phyloP scores from a whole-genome alignment of 129 eudicot genomes.

The Artemisia argyi region DNA sequence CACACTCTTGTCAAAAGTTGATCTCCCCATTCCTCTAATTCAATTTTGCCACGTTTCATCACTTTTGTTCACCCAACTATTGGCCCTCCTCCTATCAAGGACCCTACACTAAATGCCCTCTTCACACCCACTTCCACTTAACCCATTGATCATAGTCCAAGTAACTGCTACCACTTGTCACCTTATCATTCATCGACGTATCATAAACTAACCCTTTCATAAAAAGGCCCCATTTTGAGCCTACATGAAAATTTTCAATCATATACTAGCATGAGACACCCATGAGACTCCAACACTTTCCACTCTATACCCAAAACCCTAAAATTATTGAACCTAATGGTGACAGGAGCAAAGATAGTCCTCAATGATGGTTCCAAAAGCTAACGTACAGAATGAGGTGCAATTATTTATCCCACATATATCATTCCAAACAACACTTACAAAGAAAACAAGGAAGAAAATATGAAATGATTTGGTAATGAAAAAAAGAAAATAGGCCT shows the following conservation, averaged over 20 bases:
- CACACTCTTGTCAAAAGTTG: constrained; percentile 40
- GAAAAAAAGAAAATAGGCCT: constrained; percentile 5
- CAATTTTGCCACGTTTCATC: constrained; percentile 32
- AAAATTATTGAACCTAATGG: constrained; percentile 55
- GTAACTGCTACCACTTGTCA: constrained; percentile 39
- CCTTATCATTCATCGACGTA: constrained; percentile 31
- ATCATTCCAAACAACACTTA: constrained; percentile 36
- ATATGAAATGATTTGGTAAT: constrained; percentile 1
- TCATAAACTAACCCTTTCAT: constrained; percentile 24
- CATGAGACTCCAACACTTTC: constrained; percentile 53
- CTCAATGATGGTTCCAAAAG: constrained; percentile 72
- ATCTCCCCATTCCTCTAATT: constrained; percentile 23
- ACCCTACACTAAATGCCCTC: constrained; percentile 32
- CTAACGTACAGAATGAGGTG: constrained; percentile 48
- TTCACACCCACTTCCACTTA: constrained; percentile 39
- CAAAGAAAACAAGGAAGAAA: constrained; percentile 4
- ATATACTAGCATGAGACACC: constrained; percentile 58
- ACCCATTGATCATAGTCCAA: constrained; percentile 31
- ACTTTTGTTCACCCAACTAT: constrained; percentile 27
- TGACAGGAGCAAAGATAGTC: constrained; percentile 25
- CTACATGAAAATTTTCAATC: constrained; percentile 35
- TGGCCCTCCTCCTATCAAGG: constrained; percentile 22
- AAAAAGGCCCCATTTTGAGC: constrained; percentile 31
- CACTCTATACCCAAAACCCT: constrained; percentile 38
- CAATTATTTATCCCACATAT: constrained; percentile 50